Percentiles rank a stretch among this genome's conserved stretches.
phyloP scores from a whole-genome alignment of 768 basidiomycete species.

The Russula olivacea region DNA sequence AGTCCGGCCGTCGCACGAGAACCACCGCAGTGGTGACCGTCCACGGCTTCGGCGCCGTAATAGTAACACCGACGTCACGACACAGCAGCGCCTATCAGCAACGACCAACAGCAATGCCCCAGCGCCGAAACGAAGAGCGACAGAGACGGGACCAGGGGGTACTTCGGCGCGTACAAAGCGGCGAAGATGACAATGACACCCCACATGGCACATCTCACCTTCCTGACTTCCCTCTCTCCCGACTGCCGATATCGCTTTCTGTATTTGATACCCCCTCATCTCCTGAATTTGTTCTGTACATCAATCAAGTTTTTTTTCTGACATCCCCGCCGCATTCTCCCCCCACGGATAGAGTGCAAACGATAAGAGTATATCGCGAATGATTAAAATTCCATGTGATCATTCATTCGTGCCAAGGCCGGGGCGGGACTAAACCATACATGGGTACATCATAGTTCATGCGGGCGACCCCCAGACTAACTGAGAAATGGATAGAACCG shows the following conservation, averaged over 20 bases:
- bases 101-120: slow-evolving; percentile 5
- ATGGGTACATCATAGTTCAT: slow-evolving; percentile 12
- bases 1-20: slow-evolving; percentile 31
- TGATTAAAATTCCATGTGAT: neutral
- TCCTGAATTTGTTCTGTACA: neutral
- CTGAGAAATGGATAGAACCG: neutral
- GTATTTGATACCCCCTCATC: slow-evolving; percentile 5
- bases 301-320: neutral
- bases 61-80: slow-evolving; percentile 11
- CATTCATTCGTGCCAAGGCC: neutral
- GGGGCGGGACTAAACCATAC: slow-evolving; percentile 2
- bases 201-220: neutral
- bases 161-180: slow-evolving; percentile 10
- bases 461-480: neutral
- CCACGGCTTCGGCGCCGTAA: slow-evolving; percentile 7
- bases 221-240: neutral
- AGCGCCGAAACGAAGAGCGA: slow-evolving; percentile 15
- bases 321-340: neutral
- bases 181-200: slow-evolving; percentile 5
- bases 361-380: neutral
- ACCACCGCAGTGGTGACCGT: neutral
- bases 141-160: neutral
- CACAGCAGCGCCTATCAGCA: slow-evolving; percentile 4
- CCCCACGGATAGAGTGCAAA: neutral
- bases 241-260: neutral